These are phyloP conservation scores for Blastobotrys aristatus DNA, from an alignment of 1,139 yeast genomes.

Conservation along the genomic window DNA sequence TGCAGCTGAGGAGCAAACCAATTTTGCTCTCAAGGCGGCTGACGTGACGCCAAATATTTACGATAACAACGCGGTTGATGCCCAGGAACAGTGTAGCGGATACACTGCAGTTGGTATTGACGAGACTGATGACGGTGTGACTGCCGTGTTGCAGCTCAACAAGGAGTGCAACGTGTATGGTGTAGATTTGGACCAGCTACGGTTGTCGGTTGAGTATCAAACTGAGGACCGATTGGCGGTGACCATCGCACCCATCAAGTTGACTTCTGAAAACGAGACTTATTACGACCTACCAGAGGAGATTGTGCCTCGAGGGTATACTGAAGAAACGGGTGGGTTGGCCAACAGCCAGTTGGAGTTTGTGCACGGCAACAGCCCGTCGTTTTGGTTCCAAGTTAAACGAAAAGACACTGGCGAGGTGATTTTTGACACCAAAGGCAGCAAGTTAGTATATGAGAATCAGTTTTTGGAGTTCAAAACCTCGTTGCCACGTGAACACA, in stretches of 20 bases:
- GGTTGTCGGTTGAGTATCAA: constrained; percentile 34
- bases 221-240: constrained; percentile 30
- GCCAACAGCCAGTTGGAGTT: constrained; percentile 27
- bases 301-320: constrained; percentile 27
- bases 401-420: constrained; percentile 31
- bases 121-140: constrained; percentile 25
- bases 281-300: constrained; percentile 32
- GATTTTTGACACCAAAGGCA: constrained; percentile 34
- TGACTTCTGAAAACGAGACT: constrained; percentile 23
- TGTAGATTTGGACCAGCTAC: constrained; percentile 32
- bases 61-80: constrained; percentile 32
- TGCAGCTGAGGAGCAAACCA: too few species aligned
- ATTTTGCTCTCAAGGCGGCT: too few species aligned
- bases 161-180: constrained; percentile 34
- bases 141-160: constrained; percentile 29
- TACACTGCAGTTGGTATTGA: constrained; percentile 25
- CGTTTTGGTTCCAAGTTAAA: constrained; percentile 33
- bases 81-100: constrained; percentile 33
- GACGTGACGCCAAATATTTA: constrained; percentile 28
- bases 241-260: constrained; percentile 30
- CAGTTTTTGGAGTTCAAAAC: constrained; percentile 36
- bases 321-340: constrained; percentile 14
- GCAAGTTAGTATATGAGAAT: constrained; percentile 35
- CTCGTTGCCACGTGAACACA: constrained; percentile 31
- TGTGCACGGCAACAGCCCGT: constrained; percentile 24